These are phyloP conservation scores for Hypericum perforatum DNA, from an alignment of 345 rosid species.

Conservation along the genomic window DNA sequence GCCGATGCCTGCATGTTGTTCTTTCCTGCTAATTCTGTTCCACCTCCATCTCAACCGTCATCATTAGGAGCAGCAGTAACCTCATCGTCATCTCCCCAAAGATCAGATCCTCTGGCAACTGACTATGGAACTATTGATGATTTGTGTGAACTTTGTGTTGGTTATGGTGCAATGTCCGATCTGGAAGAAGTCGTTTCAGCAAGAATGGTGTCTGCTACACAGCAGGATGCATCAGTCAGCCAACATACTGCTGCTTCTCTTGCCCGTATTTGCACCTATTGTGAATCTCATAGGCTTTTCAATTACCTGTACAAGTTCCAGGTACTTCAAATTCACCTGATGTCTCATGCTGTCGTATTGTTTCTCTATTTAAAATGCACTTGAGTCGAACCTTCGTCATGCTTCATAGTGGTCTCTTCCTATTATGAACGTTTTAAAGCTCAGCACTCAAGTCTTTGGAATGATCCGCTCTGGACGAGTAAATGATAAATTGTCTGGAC, in stretches of 20 bases:
- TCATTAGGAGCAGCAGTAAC: slow-evolving; percentile 33
- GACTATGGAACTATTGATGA: slow-evolving; percentile 90
- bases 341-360: not conserved
- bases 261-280: slow-evolving; percentile 71
- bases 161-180: slow-evolving; percentile 72
- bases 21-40: slow-evolving; percentile 69
- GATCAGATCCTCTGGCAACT: slow-evolving; percentile 79
- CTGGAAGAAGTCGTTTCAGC: slow-evolving; percentile 70
- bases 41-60: slow-evolving; percentile 64
- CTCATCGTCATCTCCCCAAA: slow-evolving; percentile 78
- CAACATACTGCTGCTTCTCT: slow-evolving; percentile 63
- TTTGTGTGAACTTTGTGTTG: slow-evolving; percentile 68
- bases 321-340: slow-evolving; percentile 28
- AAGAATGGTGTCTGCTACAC: slow-evolving; percentile 50
- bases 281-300: slow-evolving; percentile 79
- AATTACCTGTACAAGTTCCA: slow-evolving; percentile 78
- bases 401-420: not conserved
- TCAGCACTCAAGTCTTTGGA: no score
- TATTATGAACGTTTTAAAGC: no score
- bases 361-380: not conserved
- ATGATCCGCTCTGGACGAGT: no score
- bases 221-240: slow-evolving; percentile 45
- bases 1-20: slow-evolving; percentile 73
- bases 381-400: not conserved
- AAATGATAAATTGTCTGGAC: no score